Conservation (phyloP, 768 basidiomycete genomes). For the Boletus patriciae region DNA sequence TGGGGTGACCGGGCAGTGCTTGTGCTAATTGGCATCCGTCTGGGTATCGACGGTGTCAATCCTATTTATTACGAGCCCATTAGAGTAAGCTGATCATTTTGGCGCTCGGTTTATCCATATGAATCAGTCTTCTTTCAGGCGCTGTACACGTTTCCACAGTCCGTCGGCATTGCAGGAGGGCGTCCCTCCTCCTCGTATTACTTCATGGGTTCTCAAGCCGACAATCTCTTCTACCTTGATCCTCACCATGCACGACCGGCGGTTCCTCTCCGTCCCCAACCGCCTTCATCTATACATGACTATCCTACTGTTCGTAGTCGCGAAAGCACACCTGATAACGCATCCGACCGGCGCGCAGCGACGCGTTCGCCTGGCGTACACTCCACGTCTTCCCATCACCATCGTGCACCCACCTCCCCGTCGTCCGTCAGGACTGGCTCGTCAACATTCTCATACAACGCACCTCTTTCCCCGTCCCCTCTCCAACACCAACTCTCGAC, state of each 20-base stretch:
- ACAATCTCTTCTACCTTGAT: constrained; percentile 82
- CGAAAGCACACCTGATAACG: constrained; percentile 34
- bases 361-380: constrained; percentile 27
- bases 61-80: constrained; percentile 90
- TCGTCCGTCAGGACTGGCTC: constrained; percentile 54
- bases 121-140: constrained; percentile 44
- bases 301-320: constrained; percentile 24
- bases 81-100: constrained; percentile 47
- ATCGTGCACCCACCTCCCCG: constrained; percentile 46
- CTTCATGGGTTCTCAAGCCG: constrained; percentile 91
- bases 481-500: constrained; percentile 62
- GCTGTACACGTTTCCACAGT: constrained; percentile 91
- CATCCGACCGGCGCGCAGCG: constrained; percentile 26
- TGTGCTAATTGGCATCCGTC: constrained; percentile 78
- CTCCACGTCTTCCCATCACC: constrained; percentile 30
- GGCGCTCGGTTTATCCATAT: not conserved
- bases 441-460: constrained; percentile 53
- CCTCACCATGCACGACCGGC: constrained; percentile 78
- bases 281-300: constrained; percentile 28
- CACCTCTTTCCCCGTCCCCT: constrained; percentile 61
- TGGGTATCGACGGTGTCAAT: constrained; percentile 93
- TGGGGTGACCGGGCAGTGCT: constrained; percentile 90
- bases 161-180: constrained; percentile 94
- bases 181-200: constrained; percentile 97
- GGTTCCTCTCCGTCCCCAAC: constrained; percentile 62